These are phyloP conservation scores for Aschersonia sp. DNA, from an alignment of 2,329 filamentous ascomycete genomes.

Conservation along the genomic window DNA sequence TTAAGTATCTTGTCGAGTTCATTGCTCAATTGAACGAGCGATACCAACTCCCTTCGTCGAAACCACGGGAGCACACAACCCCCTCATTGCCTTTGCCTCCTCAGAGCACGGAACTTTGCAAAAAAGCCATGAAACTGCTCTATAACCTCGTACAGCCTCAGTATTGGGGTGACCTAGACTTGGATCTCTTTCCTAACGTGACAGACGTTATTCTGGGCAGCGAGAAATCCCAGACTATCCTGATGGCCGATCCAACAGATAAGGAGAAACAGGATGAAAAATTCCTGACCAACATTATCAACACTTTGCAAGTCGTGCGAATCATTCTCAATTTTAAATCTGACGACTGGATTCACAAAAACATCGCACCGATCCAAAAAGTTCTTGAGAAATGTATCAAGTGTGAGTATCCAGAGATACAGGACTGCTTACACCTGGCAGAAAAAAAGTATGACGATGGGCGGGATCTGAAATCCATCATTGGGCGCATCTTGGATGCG, in stretches of 20 bases:
- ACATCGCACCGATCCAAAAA: slow-evolving; percentile 66
- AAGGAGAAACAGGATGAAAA: slow-evolving; percentile 69
- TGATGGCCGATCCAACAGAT: slow-evolving; percentile 43
- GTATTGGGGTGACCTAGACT: slow-evolving; percentile 83
- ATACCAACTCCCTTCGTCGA: slow-evolving; percentile 60
- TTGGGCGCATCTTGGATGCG: slow-evolving; percentile 75
- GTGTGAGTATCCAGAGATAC: slow-evolving; percentile 80
- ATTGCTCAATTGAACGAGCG: slow-evolving; percentile 82
- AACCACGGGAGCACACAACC: slow-evolving; percentile 38
- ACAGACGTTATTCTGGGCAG: slow-evolving; percentile 73
- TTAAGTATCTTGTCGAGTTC: slow-evolving; percentile 92
- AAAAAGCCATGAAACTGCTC: slow-evolving; percentile 69
- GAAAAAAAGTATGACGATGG: slow-evolving; percentile 57
- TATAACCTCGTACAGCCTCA: slow-evolving; percentile 72
- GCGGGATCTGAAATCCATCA: slow-evolving; percentile 56
- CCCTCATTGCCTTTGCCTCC: slow-evolving; percentile 32
- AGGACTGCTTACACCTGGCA: slow-evolving; percentile 73
- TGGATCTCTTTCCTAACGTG: slow-evolving; percentile 82
- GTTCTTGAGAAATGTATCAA: slow-evolving; percentile 80
- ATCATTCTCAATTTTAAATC: slow-evolving; percentile 78
- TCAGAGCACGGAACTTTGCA: slow-evolving; percentile 62
- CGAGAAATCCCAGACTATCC: slow-evolving; percentile 54
- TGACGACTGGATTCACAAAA: slow-evolving; percentile 78
- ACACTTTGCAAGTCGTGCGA: slow-evolving; percentile 82
- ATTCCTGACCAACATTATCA: slow-evolving; percentile 77